Base-by-base conservation (phyloP, 2,329 filamentous ascomycete genomes). In the Apiospora phragmitis region DNA sequence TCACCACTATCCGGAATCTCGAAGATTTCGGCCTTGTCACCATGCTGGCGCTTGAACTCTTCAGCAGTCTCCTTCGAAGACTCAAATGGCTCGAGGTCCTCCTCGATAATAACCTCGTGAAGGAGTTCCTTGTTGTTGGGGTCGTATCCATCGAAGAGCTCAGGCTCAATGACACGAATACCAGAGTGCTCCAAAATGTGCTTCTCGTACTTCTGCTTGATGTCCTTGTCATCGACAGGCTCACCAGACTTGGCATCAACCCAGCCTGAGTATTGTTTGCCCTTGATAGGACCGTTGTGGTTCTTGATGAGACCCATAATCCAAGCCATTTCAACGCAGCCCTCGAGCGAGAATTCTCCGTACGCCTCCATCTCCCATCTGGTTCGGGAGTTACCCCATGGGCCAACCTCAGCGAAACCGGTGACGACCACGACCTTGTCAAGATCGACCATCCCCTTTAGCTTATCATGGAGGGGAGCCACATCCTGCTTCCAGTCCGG, bases 271-370 rank as follows among this genome's bases (percentile, higher is more conserved):
- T 99, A 98, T 74, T 93, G 93, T 85, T 97, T 93, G 81, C 96
- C 96, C 86, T 99, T 99, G 81, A 99, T 90, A 42, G 92, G 91
- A 24, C 96, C 96, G 77, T 98, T 98, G 86, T 97, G 94, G 83
- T 99, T 97, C 88, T 95, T 98, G 86, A 99, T 98, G 72, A 98
- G 90, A 79, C 96, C 96, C 95, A 98, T 99, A 82, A 99, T 94
- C 96, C 96, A 99, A 42, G 96, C 95, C 96, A 99, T 99, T 84
- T 99, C 96, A 72, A 99, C 92, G 78, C 96, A 98, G 41, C 96
- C 96, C 83, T 99, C 97, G 18, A 99, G 90, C 11, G 96, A 98
- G 85, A 99, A 99, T 79, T 97, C 90, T 80, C 96, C 96, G 75
- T 95, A 91, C 1, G 96, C 95, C 82, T 99, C 96, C 95, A 99